Evolutionary conservation across 768 basidiomycete genomes (phyloP).

Genomic region (Obba rivulosa): DNA sequence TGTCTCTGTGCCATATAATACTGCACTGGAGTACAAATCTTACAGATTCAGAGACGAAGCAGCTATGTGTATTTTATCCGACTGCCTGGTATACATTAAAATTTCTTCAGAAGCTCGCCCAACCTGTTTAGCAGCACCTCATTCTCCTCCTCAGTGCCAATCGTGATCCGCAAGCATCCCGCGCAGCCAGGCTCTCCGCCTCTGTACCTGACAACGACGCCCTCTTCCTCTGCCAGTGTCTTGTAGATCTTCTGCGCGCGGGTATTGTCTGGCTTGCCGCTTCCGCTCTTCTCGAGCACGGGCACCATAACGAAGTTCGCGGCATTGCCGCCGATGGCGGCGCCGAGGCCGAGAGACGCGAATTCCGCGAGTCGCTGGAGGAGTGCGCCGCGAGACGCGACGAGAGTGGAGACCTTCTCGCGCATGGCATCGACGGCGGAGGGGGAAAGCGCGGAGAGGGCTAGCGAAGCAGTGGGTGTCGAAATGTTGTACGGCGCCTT

Average conservation of each 20-base stretch:
- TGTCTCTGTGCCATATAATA: too few relatives aligned
- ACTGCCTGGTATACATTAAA: constrained; percentile 7
- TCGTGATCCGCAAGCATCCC: constrained; percentile 84
- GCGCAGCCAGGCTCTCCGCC: constrained; percentile 82
- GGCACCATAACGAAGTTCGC: constrained; percentile 91
- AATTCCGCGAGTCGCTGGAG: constrained; percentile 45
- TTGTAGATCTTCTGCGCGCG: constrained; percentile 69
- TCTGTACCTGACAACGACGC: constrained; percentile 87
- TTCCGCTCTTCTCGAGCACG: constrained; percentile 45
- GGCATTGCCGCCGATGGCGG: constrained; percentile 71
- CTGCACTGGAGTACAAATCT: too few relatives aligned
- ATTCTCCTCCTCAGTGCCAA: constrained; percentile 84
- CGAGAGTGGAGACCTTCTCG: constrained; percentile 54
- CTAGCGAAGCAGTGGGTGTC: constrained; percentile 80
- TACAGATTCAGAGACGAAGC: too few relatives aligned
- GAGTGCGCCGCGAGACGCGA: constrained; percentile 52
- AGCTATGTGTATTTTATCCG: too few relatives aligned
- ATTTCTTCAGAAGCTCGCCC: constrained; percentile 37
- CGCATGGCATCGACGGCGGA: constrained; percentile 59
- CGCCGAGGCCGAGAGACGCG: constrained; percentile 50
- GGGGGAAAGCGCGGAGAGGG: constrained; percentile 70
- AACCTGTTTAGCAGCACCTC: constrained; percentile 50
- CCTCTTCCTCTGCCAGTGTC: constrained; percentile 75
- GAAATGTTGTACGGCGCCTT: constrained; percentile 99
- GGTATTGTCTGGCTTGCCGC: constrained; percentile 46